Evolutionary conservation across 176 grass and related monocot species (phyloP).

Genomic region (Eleusine coracana): DNA sequence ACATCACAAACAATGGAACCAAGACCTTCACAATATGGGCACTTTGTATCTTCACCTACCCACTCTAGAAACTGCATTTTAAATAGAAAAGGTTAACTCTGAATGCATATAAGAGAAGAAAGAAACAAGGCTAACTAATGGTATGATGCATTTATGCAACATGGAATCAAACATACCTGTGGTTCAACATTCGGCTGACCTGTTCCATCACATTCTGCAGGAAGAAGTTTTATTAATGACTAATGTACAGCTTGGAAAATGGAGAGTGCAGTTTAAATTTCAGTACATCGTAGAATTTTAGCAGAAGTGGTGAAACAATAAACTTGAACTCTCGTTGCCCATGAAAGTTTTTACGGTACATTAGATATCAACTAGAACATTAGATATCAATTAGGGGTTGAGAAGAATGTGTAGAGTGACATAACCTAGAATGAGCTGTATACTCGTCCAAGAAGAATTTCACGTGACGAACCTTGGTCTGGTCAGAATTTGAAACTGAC

Average conservation of each 20-base stretch:
- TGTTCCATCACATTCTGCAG: constrained; percentile 86
- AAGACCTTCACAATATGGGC: constrained; percentile 83
- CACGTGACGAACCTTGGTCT: not conserved
- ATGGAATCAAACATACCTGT: constrained; percentile 55
- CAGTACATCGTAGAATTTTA: not conserved
- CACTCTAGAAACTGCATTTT: constrained; percentile 91
- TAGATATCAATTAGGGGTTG: not conserved
- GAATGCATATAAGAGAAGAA: not conserved
- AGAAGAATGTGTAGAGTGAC: not conserved
- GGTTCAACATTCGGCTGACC: constrained; percentile 90
- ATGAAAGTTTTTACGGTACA: constrained; percentile 5
- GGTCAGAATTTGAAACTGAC: not conserved
- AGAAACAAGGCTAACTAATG: not conserved
- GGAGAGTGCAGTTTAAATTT: not conserved
- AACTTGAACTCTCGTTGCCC: not conserved
- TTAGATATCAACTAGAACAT: not conserved
- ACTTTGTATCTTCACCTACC: constrained; percentile 84
- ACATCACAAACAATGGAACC: constrained; percentile 77
- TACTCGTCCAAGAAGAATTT: not conserved
- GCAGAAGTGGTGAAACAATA: not conserved
- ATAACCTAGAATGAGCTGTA: not conserved
- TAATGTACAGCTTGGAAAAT: not conserved
- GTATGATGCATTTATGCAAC: constrained; percentile 4
- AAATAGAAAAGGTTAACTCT: constrained; percentile 4
- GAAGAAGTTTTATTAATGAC: constrained; percentile 21